Conservation (phyloP, 176 grass and related monocot genomes). For the Avena insularis region DNA sequence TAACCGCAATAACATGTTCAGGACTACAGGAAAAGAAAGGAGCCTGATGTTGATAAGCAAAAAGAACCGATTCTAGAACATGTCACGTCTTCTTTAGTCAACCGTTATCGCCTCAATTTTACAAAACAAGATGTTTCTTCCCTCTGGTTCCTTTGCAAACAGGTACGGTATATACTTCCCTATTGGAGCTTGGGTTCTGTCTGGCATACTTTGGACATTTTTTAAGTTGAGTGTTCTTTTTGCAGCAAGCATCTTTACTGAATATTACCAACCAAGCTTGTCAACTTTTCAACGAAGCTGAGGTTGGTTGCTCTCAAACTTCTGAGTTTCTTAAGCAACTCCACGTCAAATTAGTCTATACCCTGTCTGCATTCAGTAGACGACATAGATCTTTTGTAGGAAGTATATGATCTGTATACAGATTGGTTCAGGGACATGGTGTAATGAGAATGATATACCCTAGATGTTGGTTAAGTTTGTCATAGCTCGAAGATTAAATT, state of each 20-base stretch:
- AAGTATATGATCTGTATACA: not conserved
- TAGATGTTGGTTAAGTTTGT: slow-evolving; percentile 18
- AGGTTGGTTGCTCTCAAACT: slow-evolving; percentile 53
- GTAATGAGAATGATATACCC: slow-evolving; percentile 14
- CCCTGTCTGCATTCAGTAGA: slow-evolving; percentile 14
- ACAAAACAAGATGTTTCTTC: slow-evolving; percentile 81
- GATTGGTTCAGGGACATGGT: not conserved
- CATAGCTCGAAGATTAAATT: not conserved
- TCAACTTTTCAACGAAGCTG: slow-evolving; percentile 84
- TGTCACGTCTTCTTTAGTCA: slow-evolving; percentile 66
- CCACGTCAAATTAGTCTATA: not conserved
- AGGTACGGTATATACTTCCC: slow-evolving; percentile 68
- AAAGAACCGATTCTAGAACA: slow-evolving; percentile 88
- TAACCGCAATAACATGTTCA: slow-evolving; percentile 51
- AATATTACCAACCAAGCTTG: slow-evolving; percentile 96
- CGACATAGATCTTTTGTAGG: not conserved
- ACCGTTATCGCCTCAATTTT: slow-evolving; percentile 76
- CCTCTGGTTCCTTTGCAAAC: slow-evolving; percentile 99
- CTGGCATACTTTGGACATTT: slow-evolving; percentile 27
- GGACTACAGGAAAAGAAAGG: slow-evolving; percentile 80
- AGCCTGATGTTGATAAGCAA: slow-evolving; percentile 85
- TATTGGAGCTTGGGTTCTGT: slow-evolving; percentile 13
- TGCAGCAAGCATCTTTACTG: slow-evolving; percentile 96
- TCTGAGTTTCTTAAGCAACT: slow-evolving; percentile 21
- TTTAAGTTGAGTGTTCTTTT: slow-evolving; percentile 16